Base-by-base conservation (phyloP, 352 stramenopile genomes). In the Pythium rishiriense region DNA sequence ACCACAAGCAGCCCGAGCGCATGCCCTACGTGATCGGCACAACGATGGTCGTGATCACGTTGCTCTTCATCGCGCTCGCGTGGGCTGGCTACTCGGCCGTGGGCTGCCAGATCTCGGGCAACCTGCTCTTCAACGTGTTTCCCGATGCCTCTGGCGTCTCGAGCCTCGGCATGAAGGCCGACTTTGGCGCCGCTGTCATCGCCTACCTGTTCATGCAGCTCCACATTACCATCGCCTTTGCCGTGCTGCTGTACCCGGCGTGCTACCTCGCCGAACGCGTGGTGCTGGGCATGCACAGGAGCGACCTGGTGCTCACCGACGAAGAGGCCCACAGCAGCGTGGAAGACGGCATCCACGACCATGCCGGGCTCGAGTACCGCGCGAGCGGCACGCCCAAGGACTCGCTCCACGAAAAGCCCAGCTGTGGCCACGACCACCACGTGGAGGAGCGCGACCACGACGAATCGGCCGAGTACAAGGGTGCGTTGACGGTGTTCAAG, bases 101-200 rank as follows among this genome's bases (percentile, higher is more conserved):
- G 6, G 80, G 80, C 7, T 89, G 80, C 66, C 80, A 89, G 67
- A 87, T 89, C 52, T 75, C 72, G 17, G 74, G 78, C 28, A 89
- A 89, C 70, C 39, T 90, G 59, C 69, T 88, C 8, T 90, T 86
- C 58, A 76, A 75, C 14, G 84, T 90, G 45, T 85, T 74, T 63
- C 64, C 73, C 15, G 55, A 79, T 49, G 37, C 3, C 60, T 78
- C 54, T 50, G 70, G 47, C 1, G 28, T 79, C 15, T 66, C 70
- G 8, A 51, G 22, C 14, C 56, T 77, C 21, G 72, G 72, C 22
- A 77, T 66, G 17, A 19, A 19, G 8, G 69, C 72, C 24, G 53
- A 62, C 69, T 65, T 25, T 42, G 75, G 58, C 63, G 66, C 56
- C 8, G 65, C 63, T 21, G 61, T 69, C 24, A 9, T 72, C 22